A percentile compares a stretch with the other conserved stretches of the same genome.
Conservation (phyloP, 2,329 filamentous ascomycete species). For the Myriosclerotinia scirpicola region DNA sequence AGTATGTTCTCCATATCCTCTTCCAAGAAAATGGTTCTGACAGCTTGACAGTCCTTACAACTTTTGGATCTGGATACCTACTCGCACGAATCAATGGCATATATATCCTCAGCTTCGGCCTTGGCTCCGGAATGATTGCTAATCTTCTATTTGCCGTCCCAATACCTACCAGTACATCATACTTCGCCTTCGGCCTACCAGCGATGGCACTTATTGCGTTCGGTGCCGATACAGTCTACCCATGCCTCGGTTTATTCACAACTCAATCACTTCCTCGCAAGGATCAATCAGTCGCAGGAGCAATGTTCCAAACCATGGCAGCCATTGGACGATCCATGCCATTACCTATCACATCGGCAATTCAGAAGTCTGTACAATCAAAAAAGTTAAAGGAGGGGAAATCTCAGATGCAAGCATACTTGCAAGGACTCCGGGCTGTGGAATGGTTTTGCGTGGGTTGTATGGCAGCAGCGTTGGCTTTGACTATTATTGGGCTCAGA, state of each 20-base stretch:
- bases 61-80: constrained; percentile 33
- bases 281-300: constrained; percentile 67
- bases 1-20: constrained; percentile 24
- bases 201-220: constrained; percentile 66
- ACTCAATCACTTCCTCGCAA: constrained; percentile 60
- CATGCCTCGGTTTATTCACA: constrained; percentile 64
- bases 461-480: constrained; percentile 26
- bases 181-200: constrained; percentile 66
- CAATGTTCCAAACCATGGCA: constrained; percentile 64
- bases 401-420: constrained; percentile 18
- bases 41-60: constrained; percentile 26
- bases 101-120: constrained; percentile 53
- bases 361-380: constrained; percentile 63
- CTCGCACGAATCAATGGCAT: constrained; percentile 47
- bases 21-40: neutral
- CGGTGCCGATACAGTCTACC: constrained; percentile 67
- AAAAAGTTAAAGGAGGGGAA: constrained; percentile 43
- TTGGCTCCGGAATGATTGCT: constrained; percentile 44
- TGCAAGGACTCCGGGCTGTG: constrained; percentile 31
- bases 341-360: constrained; percentile 62
- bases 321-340: constrained; percentile 66
- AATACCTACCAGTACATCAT: constrained; percentile 58
- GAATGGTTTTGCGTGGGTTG: constrained; percentile 35
- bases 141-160: constrained; percentile 63
- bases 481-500: constrained; percentile 25